Evolutionary conservation across 2,329 filamentous ascomycete genomes (phyloP), one percentile per base, ranked within the genome.

Genomic region (Fusarium xylarioides): DNA sequence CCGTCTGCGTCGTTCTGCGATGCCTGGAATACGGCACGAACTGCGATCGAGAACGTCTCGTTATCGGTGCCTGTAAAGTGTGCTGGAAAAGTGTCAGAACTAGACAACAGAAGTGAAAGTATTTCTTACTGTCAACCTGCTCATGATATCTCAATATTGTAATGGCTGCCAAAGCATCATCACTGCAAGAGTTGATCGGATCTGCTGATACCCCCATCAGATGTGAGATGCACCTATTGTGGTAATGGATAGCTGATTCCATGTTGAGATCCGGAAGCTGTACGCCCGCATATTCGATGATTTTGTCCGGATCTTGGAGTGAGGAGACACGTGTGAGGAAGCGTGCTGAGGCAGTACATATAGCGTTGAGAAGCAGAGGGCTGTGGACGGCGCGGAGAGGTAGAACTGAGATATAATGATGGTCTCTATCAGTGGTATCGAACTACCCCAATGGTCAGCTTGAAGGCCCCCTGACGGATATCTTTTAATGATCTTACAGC

Each of bases 221-320:
- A 18, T 49, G 46, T 2, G 46, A 49, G 0, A 49, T 49, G 7
- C 46, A 49, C 10, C n/a, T 49, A 2, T 32, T 49, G 0, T 32
- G 46, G 0, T 49, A 49, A 1, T 49, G 28, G 0, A 49, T 49
- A 3, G 46, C 28, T 2, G 46, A 49, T 32, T n/a, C 28, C 28
- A 32, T 49, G 0, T 49, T 32, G 0, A 49, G 28, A 7, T 32
- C 21, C 0, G 46, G 46, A 1, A 49, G 15, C 28, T 32, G 0
- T 0, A 32, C 3, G 0, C 46, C 46, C 0, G 28, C 21, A 12
- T 49, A 49, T 1, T n/a, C 28, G 7, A 49, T n/a, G 3, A 49
- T 7, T 0, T 10, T 12, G 5, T n/a, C 21, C 0, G 46, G 28
- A 4, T 32, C 15, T 49, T 18, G 21, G 2, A 49, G 15, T 3